Percentiles rank a stretch among this genome's conserved stretches.
Conservation (phyloP, 371 early-diverging fungal genomes). For the Rhizomucor miehei region DNA sequence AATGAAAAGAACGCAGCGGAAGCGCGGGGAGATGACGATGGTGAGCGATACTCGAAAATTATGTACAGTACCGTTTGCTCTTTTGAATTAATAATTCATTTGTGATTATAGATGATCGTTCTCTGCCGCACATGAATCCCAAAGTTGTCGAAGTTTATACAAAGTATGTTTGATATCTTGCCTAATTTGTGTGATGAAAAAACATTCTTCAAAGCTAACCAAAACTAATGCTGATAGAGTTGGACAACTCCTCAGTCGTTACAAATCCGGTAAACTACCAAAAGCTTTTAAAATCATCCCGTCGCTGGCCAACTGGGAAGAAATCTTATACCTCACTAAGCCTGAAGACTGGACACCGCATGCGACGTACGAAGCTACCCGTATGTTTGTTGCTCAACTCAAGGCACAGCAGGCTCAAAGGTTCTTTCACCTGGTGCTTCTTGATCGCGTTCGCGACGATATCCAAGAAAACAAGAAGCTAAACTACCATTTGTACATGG, state of each 20-base stretch:
- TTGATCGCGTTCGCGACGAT: conserved; percentile 92
- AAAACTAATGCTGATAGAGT: conserved; percentile 49
- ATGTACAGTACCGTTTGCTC: too few species aligned
- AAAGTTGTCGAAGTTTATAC: conserved; percentile 95
- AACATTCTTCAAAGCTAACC: not conserved
- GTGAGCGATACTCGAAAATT: conserved; percentile 20
- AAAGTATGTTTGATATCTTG: conserved; percentile 52
- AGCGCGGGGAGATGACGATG: conserved; percentile 21
- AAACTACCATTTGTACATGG: conserved; percentile 93
- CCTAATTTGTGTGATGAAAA: too few species aligned
- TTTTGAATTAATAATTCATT: too few species aligned
- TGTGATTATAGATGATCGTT: conserved; percentile 16
- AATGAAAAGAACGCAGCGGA: conserved; percentile 64
- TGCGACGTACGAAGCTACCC: conserved; percentile 93
- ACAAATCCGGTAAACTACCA: conserved; percentile 95
- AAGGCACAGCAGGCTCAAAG: conserved; percentile 89
- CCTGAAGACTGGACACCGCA: conserved; percentile 96
- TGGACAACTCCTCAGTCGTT: conserved; percentile 85
- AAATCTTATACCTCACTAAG: conserved; percentile 86
- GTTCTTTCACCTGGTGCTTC: conserved; percentile 81
- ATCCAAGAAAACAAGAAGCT: conserved; percentile 94
- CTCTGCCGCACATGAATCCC: conserved; percentile 68
- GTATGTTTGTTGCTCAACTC: conserved; percentile 94
- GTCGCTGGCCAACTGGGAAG: conserved; percentile 94
- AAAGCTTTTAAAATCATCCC: conserved; percentile 99